Evolutionary conservation across 345 rosid species (phyloP).

Genomic region (Nasturtium officinale): DNA sequence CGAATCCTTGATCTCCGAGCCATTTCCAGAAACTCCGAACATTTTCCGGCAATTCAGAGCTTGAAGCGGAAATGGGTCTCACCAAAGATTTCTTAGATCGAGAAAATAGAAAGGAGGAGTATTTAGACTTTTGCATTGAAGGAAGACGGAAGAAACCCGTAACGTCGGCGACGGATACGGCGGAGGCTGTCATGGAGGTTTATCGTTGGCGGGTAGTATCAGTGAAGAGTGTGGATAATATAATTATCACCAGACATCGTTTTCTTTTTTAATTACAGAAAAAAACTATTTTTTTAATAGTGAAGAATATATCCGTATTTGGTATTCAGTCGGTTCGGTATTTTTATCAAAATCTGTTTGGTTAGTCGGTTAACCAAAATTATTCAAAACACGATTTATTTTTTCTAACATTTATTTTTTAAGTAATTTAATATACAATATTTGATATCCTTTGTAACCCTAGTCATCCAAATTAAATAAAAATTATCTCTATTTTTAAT

Average conservation of each 20-base stretch:
- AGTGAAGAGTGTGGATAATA: constrained; percentile 30
- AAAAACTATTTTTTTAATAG: too few species aligned
- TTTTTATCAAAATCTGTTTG: too few species aligned
- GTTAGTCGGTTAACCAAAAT: too few species aligned
- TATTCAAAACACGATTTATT: too few species aligned
- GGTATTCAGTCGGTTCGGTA: too few species aligned
- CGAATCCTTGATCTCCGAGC: constrained; percentile 65
- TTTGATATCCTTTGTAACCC: too few species aligned
- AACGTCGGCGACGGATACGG: constrained; percentile 22
- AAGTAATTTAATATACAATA: too few species aligned
- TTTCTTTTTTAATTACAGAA: not conserved
- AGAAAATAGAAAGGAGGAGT: constrained; percentile 15
- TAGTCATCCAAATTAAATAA: too few species aligned
- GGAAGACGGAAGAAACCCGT: constrained; percentile 27
- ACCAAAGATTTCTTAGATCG: constrained; percentile 32
- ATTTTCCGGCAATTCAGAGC: constrained; percentile 40
- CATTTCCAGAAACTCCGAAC: constrained; percentile 81
- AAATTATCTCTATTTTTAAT: too few species aligned
- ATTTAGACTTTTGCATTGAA: constrained; percentile 1
- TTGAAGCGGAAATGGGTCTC: constrained; percentile 40
- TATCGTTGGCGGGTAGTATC: constrained; percentile 35
- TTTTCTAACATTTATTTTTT: too few species aligned
- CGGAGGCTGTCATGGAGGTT: constrained; percentile 41
- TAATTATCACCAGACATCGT: not conserved
- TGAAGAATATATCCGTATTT: too few species aligned